Percentiles rank a stretch among this genome's conserved stretches.
Conservation (phyloP, 1,284 basidiomycete species). For the Fomitopsis schrenkii region DNA sequence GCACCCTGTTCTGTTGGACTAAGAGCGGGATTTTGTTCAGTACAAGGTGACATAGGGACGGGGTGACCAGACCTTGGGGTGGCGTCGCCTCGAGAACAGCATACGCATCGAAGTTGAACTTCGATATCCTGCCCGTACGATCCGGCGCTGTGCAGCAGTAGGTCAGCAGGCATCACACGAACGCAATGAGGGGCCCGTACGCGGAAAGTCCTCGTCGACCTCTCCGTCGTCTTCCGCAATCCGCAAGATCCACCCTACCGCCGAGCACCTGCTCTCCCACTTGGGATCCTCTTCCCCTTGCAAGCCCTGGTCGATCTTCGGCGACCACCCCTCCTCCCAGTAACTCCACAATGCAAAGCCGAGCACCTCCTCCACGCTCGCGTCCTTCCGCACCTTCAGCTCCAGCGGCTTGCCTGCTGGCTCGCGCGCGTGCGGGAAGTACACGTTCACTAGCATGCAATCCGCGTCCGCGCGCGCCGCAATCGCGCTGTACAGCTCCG, state of each 20-base stretch:
- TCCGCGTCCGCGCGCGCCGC: conserved; percentile 67
- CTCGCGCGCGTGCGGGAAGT: conserved; percentile 79
- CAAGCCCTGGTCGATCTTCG: conserved; percentile 68
- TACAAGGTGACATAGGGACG: background rate
- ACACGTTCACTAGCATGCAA: conserved; percentile 72
- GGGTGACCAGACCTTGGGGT: conserved; percentile 59
- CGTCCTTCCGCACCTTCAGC: conserved; percentile 80
- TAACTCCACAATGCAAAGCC: conserved; percentile 91
- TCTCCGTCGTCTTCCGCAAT: conserved; percentile 98
- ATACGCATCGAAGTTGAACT: conserved; percentile 91
- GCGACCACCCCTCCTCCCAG: conserved; percentile 84
- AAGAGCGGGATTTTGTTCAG: background rate
- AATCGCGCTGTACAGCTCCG: conserved; percentile 77
- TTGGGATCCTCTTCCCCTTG: conserved; percentile 59
- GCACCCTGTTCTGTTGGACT: conserved; percentile 82
- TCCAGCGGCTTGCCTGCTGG: conserved; percentile 57
- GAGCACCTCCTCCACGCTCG: conserved; percentile 93
- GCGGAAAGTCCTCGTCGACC: conserved; percentile 97
- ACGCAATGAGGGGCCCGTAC: conserved; percentile 38
- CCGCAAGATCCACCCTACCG: conserved; percentile 90
- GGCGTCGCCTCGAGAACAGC: conserved; percentile 78
- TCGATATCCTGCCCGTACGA: conserved; percentile 77
- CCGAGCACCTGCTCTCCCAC: conserved; percentile 58
- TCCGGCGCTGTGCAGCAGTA: conserved; percentile 75
- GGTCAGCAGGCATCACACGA: background rate